These are phyloP conservation scores for Blakeslea trispora DNA, from an alignment of 371 early-diverging fungal species.

Conservation along the genomic window DNA sequence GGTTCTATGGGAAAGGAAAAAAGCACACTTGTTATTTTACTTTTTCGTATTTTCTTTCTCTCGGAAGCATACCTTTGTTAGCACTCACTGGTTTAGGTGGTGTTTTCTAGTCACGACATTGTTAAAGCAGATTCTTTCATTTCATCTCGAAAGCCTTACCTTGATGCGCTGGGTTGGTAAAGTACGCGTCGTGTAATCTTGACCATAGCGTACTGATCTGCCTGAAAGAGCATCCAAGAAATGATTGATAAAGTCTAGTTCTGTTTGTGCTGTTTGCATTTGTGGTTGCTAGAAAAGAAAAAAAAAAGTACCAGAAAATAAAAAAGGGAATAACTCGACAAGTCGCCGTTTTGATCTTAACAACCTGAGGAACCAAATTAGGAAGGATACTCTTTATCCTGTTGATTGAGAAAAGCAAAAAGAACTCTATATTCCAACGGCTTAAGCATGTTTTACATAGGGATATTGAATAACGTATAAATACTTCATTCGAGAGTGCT, in stretches of 20 bases:
- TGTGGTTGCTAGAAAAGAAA: too few relatives aligned
- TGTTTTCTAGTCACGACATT: constrained; percentile 7
- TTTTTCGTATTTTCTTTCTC: not conserved
- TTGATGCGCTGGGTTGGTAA: constrained; percentile 40
- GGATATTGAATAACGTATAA: too few relatives aligned
- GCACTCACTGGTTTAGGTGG: constrained; percentile 6
- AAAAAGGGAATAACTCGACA: too few relatives aligned
- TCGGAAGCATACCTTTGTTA: constrained; percentile 9
- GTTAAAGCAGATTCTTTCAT: not conserved
- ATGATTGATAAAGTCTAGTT: constrained; percentile 38
- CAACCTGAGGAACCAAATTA: too few relatives aligned
- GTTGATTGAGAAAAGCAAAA: too few relatives aligned
- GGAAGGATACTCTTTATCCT: too few relatives aligned
- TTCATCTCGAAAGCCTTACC: constrained; percentile 18
- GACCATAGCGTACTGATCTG: constrained; percentile 49
- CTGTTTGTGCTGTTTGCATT: constrained; percentile 31
- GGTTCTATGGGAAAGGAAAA: not conserved
- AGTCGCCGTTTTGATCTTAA: too few relatives aligned
- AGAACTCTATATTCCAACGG: too few relatives aligned
- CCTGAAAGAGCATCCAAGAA: constrained; percentile 41
- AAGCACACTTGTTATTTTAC: not conserved
- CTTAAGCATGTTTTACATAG: too few relatives aligned
- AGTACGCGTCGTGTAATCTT: constrained; percentile 39
- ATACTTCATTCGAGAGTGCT: too few relatives aligned
- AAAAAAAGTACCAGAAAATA: constrained; percentile 11